Base-by-base conservation (phyloP, 805 yeast species). In the Saturnispora zaruensis region DNA sequence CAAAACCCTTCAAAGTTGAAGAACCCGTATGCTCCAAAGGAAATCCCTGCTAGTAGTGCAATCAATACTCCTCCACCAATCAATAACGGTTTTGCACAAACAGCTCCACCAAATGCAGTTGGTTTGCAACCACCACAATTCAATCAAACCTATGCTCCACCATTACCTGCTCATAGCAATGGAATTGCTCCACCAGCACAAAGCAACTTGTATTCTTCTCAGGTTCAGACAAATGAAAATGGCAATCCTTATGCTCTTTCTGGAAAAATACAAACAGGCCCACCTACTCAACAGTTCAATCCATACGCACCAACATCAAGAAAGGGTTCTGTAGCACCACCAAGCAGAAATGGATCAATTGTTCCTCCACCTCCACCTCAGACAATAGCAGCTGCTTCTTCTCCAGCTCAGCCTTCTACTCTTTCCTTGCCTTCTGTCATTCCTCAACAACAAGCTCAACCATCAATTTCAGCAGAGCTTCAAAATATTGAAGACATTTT, bases 401-500 rank as follows among this genome's bases (percentile, higher is more conserved):
- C 32, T 28, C 14, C 32, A 9, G 13, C 3, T 28, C 32, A 28
- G 13, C n/a, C 32, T 28, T 28, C 32, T 28, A 14, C 32, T 28
- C 21, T 18, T 34, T 16, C 20, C 18, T 18, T 23, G 9, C 18
- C 23, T 9, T n/a, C 40, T 18, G 14, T 36, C 13, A 34, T 16
- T 34, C 20, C 20, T 7, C 23, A 28, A 18, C 32, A 41, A 14
- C 41, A 24, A 45, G 21, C 9, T 18, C 30, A 37, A 16, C 16
- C 55, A 50, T 3, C 89, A 56, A 81, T 86, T 53, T 78, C 89
- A 2, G 76, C 71, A 13, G 73, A 70, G 8, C 75, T 82, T 7
- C 60, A 67, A 57, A 81, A 82, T 16, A 78, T 93, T 42, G 79
- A 70, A 58, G 72, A 75, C n/a, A 70, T 71, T 11, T 74, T 93